Conservation (phyloP, 2,329 filamentous ascomycete genomes). For the Stemphylium beticola region DNA sequence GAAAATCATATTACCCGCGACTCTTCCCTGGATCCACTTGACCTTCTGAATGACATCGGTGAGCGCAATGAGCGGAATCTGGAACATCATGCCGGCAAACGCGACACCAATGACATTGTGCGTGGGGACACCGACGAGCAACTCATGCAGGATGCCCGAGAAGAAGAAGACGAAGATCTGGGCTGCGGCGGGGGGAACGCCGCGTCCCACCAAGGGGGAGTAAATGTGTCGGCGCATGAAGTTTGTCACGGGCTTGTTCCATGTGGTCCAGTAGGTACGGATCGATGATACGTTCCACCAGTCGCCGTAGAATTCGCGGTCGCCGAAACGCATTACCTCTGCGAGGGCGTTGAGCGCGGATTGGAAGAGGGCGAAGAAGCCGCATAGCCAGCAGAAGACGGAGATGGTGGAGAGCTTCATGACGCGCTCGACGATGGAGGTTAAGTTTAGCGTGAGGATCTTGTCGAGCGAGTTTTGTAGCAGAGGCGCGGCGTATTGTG, state of each 20-base stretch:
- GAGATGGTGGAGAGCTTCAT: constrained; percentile 97
- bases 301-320: constrained; percentile 93
- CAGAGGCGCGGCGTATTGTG: constrained; percentile 91
- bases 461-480: constrained; percentile 89
- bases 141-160: constrained; percentile 87
- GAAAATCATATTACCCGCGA: constrained; percentile 91
- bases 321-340: constrained; percentile 87
- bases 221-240: constrained; percentile 97
- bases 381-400: constrained; percentile 94
- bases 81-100: constrained; percentile 91
- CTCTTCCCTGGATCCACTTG: constrained; percentile 74
- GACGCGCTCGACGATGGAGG: constrained; percentile 83
- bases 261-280: constrained; percentile 89
- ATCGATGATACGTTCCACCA: constrained; percentile 92
- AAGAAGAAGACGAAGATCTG: constrained; percentile 85
- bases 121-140: constrained; percentile 91
- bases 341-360: constrained; percentile 89
- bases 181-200: constrained; percentile 73
- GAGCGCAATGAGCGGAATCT: constrained; percentile 83
- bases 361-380: constrained; percentile 97
- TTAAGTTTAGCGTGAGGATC: constrained; percentile 78
- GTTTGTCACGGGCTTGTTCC: constrained; percentile 97
- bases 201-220: constrained; percentile 82
- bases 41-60: constrained; percentile 82
- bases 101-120: constrained; percentile 94